Evolutionary conservation across 192 early-diverging fungal species (phyloP), one percentile per base, ranked within the genome.

Genomic region (Phlyctochytrium planicorne): DNA sequence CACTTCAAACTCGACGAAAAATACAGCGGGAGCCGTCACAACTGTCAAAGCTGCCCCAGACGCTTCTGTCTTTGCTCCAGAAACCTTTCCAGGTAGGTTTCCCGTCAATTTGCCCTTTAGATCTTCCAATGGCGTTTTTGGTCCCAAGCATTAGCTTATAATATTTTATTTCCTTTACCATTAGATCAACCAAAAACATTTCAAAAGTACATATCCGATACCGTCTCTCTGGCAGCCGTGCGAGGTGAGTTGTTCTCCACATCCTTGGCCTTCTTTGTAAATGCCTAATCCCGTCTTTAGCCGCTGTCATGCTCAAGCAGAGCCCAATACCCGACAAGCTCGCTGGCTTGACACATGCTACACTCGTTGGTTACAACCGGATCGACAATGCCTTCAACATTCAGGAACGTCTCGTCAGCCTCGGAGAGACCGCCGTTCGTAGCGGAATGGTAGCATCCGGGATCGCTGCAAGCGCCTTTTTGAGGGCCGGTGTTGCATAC

Each of bases 401-500:
- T 10, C 68, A 80, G 33, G 66, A 76, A 23, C 31, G 57, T 35
- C 60, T 80, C 25, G 65, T 66, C 16, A 17, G 64, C 14, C 64
- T 74, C 2, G 65, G 69, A 14, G 75, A 80, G 50, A 53, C 34
- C 33, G 67, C 65, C 40, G 78, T 75, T 30, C 65, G 71, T 30
- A 47, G 52, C 20, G 69, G 64, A 27, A 50, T 80, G 6, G 36
- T 60, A 3, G 75, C 75, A 10, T 66, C 66, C 2, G 72, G 76
- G 3, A 70, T 80, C 36, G 68, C 72, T 63, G 78, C 75, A 4
- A 62, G 36, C 33, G 78, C 78, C 24, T 62, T 70, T 0, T 71
- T 80, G 12, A 66, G 64, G 56, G 75, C 78, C 4, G 72, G 69
- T 4, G 61, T 80, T 10, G 78, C 78, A 12, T 80, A 80, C 57